phyloP scores from a whole-genome alignment of 2,329 filamentous ascomycete species.

The Venturia aucupariae region DNA sequence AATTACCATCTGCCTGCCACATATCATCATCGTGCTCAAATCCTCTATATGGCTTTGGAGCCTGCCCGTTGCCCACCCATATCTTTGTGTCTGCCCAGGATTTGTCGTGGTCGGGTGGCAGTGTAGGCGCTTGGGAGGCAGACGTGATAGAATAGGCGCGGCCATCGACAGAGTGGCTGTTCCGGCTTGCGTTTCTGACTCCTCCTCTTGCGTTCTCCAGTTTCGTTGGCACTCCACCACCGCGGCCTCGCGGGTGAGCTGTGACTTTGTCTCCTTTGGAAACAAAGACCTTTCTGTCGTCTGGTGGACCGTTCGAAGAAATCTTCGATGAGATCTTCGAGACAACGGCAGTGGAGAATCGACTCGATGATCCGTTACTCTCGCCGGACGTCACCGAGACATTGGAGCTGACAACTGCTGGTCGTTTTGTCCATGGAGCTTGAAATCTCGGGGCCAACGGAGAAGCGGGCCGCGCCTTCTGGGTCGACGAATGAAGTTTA shows the following conservation, averaged over 20 bases:
- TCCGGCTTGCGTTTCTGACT: neutral
- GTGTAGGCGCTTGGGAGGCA: neutral
- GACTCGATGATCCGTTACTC: conserved; percentile 11
- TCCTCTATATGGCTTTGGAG: conserved; percentile 26
- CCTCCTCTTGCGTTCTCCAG: conserved; percentile 15
- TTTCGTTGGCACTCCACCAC: conserved; percentile 31
- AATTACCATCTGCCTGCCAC: conserved; percentile 26
- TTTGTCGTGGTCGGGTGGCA: neutral
- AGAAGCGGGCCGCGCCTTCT: neutral
- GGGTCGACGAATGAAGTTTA: neutral
- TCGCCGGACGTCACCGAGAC: conserved; percentile 10
- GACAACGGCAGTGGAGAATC: neutral
- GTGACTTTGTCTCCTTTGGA: conserved; percentile 29
- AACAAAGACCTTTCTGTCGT: conserved; percentile 26
- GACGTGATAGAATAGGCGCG: conserved; percentile 6
- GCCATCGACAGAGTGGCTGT: neutral
- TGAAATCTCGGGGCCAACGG: neutral
- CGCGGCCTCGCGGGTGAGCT: conserved; percentile 28
- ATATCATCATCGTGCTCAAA: conserved; percentile 31
- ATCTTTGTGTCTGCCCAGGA: conserved; percentile 23
- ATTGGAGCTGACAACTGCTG: conserved; percentile 2
- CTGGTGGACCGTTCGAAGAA: neutral
- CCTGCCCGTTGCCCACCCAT: conserved; percentile 26
- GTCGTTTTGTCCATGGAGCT: conserved; percentile 2
- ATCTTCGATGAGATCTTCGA: conserved; percentile 11